A percentile compares a stretch with the other conserved stretches of the same genome.
Evolutionary conservation across 768 basidiomycete genomes (phyloP).

Genomic region (Naganishia friedmannii): DNA sequence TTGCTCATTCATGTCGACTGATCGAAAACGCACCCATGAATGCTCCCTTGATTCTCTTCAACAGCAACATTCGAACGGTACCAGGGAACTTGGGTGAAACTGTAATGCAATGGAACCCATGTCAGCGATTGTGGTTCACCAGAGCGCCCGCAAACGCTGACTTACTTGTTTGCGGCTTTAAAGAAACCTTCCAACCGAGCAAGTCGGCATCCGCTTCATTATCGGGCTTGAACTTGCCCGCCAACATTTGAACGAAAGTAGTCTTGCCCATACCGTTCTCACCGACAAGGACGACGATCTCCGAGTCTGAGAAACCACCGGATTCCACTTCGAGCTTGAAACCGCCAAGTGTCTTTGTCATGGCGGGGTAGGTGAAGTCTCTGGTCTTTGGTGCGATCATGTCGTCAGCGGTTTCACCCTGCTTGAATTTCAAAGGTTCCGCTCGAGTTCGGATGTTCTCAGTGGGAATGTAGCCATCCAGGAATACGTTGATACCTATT

Average conservation of each 20-base stretch:
- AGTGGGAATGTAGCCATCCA: constrained; percentile 97
- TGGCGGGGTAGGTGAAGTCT: constrained; percentile 84
- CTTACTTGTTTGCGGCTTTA: constrained; percentile 88
- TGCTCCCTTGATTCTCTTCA: constrained; percentile 89
- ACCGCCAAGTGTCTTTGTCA: constrained; percentile 91
- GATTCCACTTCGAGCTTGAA: constrained; percentile 93
- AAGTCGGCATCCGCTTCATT: constrained; percentile 73
- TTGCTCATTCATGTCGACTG: background rate
- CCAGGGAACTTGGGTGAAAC: constrained; percentile 95
- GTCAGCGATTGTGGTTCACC: background rate
- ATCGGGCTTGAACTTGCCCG: constrained; percentile 83
- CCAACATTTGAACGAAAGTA: constrained; percentile 90
- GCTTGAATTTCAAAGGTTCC: constrained; percentile 93
- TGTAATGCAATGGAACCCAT: constrained; percentile 1
- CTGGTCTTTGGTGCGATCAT: constrained; percentile 78
- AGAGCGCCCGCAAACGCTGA: background rate
- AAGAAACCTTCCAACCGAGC: constrained; percentile 67
- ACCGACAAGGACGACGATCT: constrained; percentile 98
- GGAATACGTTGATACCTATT: constrained; percentile 95
- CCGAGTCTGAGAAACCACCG: constrained; percentile 95
- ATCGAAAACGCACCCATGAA: constrained; percentile 66
- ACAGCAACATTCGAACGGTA: constrained; percentile 86
- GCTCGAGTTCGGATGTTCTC: constrained; percentile 98
- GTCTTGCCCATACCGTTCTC: constrained; percentile 99
- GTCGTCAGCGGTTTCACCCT: constrained; percentile 94